Evolutionary conservation across 2,329 filamentous ascomycete genomes (phyloP), one percentile per base, ranked within the genome.

Genomic region (Pseudonectria foliicola): DNA sequence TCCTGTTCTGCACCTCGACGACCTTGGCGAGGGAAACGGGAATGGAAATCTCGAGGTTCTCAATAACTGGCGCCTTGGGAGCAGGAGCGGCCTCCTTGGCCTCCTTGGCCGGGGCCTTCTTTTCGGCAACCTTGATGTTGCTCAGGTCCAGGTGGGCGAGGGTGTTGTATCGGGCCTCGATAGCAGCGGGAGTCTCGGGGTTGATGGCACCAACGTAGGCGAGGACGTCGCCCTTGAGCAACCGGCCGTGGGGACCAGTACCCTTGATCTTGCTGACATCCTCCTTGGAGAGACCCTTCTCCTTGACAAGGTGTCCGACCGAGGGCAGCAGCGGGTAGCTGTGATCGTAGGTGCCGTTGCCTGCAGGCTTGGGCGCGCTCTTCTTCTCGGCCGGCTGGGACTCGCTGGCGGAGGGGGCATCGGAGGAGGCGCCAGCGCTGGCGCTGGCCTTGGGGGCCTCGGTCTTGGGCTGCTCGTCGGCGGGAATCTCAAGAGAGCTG

Each of bases 171-270:
- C 77, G 79, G 38, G 74, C 68, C 36, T 85, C 83, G 49, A 88
- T 73, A 42, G 78, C 70, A 14, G 76, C 72, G 2, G 90, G 84
- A 48, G 85, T 83, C 39, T 79, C 71, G 44, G 79, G 68, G 40
- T 81, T 70, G 53, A 95, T 86, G 49, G 73, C 70, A 43, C 92
- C 92, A 12, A 96, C 63, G 61, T 90, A 92, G 31, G 88, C 89
- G 35, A 98, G 77, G 6, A 98, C 82, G 57, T 98, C 92, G 37
- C 92, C 92, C 72, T 98, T 98, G 43, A 98, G 73, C 35, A 98
- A 70, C 42, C 92, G 81, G 38, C 89, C 88, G 52, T 81, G 80
- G 21, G 92, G 92, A 15, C 92, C 92, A 13, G 85, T 90, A 6
- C 88, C 83, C 34, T 80, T 83, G 59, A 96, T 95, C 60, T 85